A percentile compares a stretch with the other conserved stretches of the same genome.
Conservation (phyloP, 345 rosid species). For the Dipteronia sinensis region DNA sequence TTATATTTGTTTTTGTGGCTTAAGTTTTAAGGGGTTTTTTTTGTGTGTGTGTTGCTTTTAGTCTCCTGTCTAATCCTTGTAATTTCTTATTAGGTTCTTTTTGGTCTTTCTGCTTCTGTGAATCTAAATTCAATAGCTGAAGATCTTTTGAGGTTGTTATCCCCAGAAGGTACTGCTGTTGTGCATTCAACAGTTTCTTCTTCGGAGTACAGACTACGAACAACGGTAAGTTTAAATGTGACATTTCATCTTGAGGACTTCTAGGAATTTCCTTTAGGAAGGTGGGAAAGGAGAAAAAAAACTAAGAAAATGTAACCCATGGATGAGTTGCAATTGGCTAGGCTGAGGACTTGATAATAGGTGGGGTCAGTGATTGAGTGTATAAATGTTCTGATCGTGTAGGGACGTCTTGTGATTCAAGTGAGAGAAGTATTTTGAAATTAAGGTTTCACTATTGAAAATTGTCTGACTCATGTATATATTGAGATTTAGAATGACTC, state of each 20-base stretch:
- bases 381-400: not conserved
- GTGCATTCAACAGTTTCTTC: conserved; percentile 61
- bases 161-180: conserved; percentile 40
- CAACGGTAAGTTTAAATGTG: conserved; percentile 50
- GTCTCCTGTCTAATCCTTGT: not conserved
- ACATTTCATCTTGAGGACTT: not conserved
- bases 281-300: not conserved
- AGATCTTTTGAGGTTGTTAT: conserved; percentile 54
- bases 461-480: not conserved
- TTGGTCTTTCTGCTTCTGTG: conserved; percentile 71
- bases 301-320: not conserved
- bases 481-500: not conserved
- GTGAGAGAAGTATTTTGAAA: not conserved
- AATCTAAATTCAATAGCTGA: conserved; percentile 58
- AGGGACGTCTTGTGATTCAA: not conserved
- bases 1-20: not conserved
- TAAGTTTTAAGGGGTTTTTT: not conserved
- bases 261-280: not conserved
- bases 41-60: not conserved
- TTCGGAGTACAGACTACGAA: conserved; percentile 67
- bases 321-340: not conserved
- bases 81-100: conserved; percentile 57
- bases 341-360: not conserved
- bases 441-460: not conserved
- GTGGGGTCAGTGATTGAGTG: not conserved